Base-by-base conservation (phyloP, 371 early-diverging fungal genomes). In the Funneliformis caledonium region DNA sequence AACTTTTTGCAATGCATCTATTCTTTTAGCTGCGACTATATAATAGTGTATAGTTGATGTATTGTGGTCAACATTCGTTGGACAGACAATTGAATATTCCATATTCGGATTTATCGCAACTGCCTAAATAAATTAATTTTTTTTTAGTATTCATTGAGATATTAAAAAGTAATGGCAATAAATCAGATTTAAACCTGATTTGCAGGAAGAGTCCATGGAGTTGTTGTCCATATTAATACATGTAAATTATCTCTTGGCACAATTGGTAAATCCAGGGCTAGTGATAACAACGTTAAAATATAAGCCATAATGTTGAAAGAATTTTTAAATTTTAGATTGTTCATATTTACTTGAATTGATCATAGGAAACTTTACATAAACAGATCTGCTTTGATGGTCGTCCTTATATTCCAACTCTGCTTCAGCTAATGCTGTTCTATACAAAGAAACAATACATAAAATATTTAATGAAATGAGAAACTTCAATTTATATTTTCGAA, bases 161-260 rank as follows among this genome's bases (percentile, higher is more conserved):
- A 45, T 45, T 56, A 45, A 14, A 68, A 48, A 12, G 7, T 26
- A 31, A 42, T 76, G 26, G 4, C 7, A 3, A 67, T 19, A 31
- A 12, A 50, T 65, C 19, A 26, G 22, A 43, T 74, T 48, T 42
- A 77, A 88, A 88, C 88, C 59, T 88, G 86, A 85, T 98, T 97
- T 31, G 97, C 93, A 0, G 97, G 97, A 7, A 98, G 84, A 1
- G 98, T 97, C 97, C 97, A 98, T 0, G 99, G 98, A 0, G 99
- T 98, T 0, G 99, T 98, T 1, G 98, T 98, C 98, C 98, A 98
- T 11, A 96, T 92, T 9, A 97, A 84, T 7, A 94, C 90, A 70
- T 87, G 81, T 1, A 93, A 4, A 1, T 78, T 2, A 83, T 72
- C 19, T 22, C 56, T 45, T 65, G 64, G 43, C 72, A 84, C 22